These are phyloP conservation scores for Encephalitozoon cuniculi DNA, from an alignment of 371 early-diverging fungal species.

Conservation along the genomic window DNA sequence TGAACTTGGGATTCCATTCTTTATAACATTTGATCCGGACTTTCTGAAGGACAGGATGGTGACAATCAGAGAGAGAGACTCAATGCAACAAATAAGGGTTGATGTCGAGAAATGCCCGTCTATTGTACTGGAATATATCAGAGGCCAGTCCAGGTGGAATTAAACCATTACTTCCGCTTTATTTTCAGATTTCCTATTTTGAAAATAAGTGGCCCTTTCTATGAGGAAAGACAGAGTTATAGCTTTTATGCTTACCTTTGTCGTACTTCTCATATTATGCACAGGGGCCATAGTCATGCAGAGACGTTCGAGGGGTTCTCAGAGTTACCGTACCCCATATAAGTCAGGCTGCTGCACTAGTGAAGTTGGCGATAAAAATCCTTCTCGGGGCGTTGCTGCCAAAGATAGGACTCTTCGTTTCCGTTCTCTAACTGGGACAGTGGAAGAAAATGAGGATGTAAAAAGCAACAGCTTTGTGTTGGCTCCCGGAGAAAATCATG, in stretches of 20 bases:
- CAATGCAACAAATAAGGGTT: slow-evolving; percentile 79
- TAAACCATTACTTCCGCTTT: not conserved
- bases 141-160: not conserved
- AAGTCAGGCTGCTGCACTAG: not conserved
- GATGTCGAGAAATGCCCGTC: slow-evolving; percentile 5
- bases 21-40: slow-evolving; percentile 91
- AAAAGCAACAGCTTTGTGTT: not conserved
- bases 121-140: not conserved
- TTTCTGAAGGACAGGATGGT: slow-evolving; percentile 81
- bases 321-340: too few relatives aligned
- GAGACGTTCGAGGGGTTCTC: not conserved
- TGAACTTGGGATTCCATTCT: slow-evolving; percentile 95
- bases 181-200: not conserved
- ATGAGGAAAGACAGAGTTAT: not conserved
- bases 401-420: too few relatives aligned
- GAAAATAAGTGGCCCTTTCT: not conserved
- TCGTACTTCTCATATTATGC: not conserved
- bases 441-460: not conserved
- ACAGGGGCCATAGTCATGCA: not conserved
- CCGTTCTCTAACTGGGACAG: not conserved
- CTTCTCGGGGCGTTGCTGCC: too few relatives aligned
- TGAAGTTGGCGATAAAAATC: not conserved
- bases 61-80: slow-evolving; percentile 92
- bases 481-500: not conserved
- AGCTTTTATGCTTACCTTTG: not conserved